Conservation (phyloP, 2,329 filamentous ascomycete genomes). For the Ophiosphaerella narmari region DNA sequence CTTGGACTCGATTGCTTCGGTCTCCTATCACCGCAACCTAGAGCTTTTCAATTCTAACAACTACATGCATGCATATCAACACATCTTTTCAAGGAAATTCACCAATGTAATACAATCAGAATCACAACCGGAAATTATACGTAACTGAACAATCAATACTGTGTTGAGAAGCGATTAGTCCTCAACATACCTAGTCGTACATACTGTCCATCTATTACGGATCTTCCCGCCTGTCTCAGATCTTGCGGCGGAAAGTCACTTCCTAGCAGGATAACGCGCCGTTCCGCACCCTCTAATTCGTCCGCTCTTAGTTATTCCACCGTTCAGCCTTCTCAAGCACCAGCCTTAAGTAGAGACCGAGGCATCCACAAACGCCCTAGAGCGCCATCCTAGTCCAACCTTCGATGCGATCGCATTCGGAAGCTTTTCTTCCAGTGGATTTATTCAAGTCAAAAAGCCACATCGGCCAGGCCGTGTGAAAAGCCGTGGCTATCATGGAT, state of each 20-base stretch:
- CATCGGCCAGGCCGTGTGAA: neutral
- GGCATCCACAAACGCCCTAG: conserved; percentile 17
- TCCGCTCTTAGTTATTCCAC: conserved; percentile 2
- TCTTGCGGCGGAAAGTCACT: conserved; percentile 14
- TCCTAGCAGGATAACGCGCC: conserved; percentile 5
- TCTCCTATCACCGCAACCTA: no score
- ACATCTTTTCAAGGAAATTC: no score
- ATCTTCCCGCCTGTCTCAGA: conserved; percentile 22
- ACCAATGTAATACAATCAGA: no score
- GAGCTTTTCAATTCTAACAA: no score
- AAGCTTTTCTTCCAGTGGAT: conserved; percentile 10
- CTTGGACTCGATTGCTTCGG: no score
- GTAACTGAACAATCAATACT: no score
- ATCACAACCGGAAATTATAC: no score
- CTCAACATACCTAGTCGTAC: conserved; percentile 4
- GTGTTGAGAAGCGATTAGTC: neutral
- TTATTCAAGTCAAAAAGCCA: neutral
- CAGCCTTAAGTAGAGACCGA: conserved; percentile 5
- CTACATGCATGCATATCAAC: no score
- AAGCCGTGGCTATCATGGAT: neutral
- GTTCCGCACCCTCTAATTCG: conserved; percentile 6
- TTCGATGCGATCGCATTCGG: conserved; percentile 5
- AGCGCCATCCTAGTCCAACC: conserved; percentile 12
- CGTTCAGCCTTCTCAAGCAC: conserved; percentile 18
- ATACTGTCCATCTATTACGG: conserved; percentile 1